Evolutionary conservation across 345 rosid genomes (phyloP).

Genomic region (Gossypium raimondii): DNA sequence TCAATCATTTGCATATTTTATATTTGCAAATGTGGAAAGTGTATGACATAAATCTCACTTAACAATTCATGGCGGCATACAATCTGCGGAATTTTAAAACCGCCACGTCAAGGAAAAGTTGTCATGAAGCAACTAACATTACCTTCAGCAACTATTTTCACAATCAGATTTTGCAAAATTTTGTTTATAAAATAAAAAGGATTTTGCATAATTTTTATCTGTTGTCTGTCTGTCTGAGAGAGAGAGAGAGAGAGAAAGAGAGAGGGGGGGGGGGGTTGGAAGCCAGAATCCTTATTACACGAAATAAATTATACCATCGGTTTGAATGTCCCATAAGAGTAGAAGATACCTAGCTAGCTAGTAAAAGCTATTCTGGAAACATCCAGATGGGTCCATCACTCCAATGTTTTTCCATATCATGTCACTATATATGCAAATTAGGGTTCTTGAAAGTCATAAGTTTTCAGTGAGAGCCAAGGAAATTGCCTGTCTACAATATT

Average conservation of each 20-base stretch:
- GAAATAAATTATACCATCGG: background rate
- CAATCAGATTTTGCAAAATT: background rate
- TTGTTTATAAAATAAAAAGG: no score
- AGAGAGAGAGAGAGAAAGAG: background rate
- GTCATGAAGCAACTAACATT: conserved; percentile 15
- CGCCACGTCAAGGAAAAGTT: conserved; percentile 1
- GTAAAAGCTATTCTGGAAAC: background rate
- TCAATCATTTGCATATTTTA: conserved; percentile 25
- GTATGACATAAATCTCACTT: conserved; percentile 12
- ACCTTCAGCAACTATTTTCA: background rate
- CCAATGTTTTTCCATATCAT: background rate
- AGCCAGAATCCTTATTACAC: no score
- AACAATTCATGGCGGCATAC: background rate
- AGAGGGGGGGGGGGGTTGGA: no score
- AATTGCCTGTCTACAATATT: background rate
- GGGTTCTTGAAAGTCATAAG: conserved; percentile 12
- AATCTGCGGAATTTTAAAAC: conserved; percentile 31
- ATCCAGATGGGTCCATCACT: background rate
- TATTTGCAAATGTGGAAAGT: conserved; percentile 17
- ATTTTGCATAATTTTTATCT: conserved; percentile 16
- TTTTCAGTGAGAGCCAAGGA: background rate
- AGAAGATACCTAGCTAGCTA: background rate
- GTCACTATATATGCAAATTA: conserved; percentile 1
- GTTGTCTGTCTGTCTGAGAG: background rate
- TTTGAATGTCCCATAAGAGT: background rate